Base-by-base conservation (phyloP, 148 eudicot species). In the Diospyros kaki region DNA sequence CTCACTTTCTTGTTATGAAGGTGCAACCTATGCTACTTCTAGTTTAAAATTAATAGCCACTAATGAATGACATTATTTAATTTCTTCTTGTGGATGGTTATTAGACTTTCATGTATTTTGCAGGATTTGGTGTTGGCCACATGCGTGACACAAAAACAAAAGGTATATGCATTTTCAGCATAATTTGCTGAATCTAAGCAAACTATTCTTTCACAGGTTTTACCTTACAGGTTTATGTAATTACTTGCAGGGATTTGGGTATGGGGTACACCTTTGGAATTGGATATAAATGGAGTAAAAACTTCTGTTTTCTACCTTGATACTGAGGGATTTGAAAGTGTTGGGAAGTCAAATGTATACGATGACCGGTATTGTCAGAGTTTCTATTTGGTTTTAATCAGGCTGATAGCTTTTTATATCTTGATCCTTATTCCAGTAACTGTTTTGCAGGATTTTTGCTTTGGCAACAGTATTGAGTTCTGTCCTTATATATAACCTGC, bases 111-210 rank as follows among this genome's bases (percentile, higher is more conserved):
- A 63, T 67, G 42, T 52, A 12, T 28, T 82, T 79, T 77, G 69
- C 90, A 94, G 98, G 98, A 73, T 94, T 94, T 90, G 98, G 97
- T 53, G 98, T 94, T 80, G 98, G 98, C 8, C 98, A 94, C 80
- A 87, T 94, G 98, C 93, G 98, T 64, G 98, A 94, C 79, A 94
- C 98, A 42, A 89, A 94, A 73, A 94, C 98, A 10, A 94, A 94
- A 91, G 98, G 97, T 94, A 78, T 55, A 12, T 64, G 66, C 38
- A 44, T 48, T 53, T 17, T 52, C 40, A 60, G 58, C n/a, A 18
- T 66, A 9, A 9, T 46, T 42, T 62, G 58, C 28, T 70, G 76
- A 66, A 53, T 76, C 64, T 44, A 52, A 14, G 50, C 51, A 53
- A 64, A 5, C 52, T 64, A 54, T 18, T 53, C 43, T 46, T 51